phyloP scores from a whole-genome alignment of 441 rosid species.

The Gossypium davidsonii region DNA sequence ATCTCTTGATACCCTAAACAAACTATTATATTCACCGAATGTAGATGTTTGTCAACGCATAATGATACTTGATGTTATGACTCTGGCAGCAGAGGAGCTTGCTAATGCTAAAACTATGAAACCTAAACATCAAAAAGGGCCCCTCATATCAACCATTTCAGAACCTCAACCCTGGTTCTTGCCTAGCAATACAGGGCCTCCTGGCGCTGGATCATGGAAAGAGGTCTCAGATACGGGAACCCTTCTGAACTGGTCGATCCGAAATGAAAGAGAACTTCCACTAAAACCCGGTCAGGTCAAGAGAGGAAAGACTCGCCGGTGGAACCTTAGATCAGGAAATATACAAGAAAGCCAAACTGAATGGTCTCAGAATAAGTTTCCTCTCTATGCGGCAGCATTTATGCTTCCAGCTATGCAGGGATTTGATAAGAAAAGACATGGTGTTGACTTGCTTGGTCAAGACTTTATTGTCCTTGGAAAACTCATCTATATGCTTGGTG shows the following conservation, averaged over 20 bases:
- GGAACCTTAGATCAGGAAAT: constrained; percentile 56
- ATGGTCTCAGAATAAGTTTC: constrained; percentile 73
- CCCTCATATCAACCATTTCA: constrained; percentile 61
- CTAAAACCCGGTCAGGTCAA: constrained; percentile 46
- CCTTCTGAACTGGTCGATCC: constrained; percentile 62
- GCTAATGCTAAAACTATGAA: constrained; percentile 56
- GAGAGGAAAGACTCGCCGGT: constrained; percentile 74
- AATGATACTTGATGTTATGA: constrained; percentile 94
- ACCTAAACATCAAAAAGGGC: constrained; percentile 42
- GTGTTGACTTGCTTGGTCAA: constrained; percentile 89
- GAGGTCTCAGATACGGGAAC: constrained; percentile 63
- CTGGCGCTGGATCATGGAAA: constrained; percentile 68
- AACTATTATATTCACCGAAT: constrained; percentile 70
- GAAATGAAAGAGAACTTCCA: constrained; percentile 88
- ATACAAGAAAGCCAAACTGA: constrained; percentile 40
- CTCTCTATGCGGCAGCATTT: constrained; percentile 83
- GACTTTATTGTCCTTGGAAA: constrained; percentile 93
- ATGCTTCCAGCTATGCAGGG: constrained; percentile 99
- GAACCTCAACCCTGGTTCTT: constrained; percentile 92
- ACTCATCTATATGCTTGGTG: constrained; percentile 88
- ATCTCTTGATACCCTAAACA: constrained; percentile 64
- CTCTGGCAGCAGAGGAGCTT: constrained; percentile 90
- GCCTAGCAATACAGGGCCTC: constrained; percentile 71
- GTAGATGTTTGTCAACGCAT: constrained; percentile 91
- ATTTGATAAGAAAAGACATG: constrained; percentile 86